Percentiles rank a stretch among this genome's conserved stretches.
These are phyloP conservation scores for Xerocomellus intermedius DNA, from an alignment of 768 basidiomycete genomes.

Conservation along the genomic window DNA sequence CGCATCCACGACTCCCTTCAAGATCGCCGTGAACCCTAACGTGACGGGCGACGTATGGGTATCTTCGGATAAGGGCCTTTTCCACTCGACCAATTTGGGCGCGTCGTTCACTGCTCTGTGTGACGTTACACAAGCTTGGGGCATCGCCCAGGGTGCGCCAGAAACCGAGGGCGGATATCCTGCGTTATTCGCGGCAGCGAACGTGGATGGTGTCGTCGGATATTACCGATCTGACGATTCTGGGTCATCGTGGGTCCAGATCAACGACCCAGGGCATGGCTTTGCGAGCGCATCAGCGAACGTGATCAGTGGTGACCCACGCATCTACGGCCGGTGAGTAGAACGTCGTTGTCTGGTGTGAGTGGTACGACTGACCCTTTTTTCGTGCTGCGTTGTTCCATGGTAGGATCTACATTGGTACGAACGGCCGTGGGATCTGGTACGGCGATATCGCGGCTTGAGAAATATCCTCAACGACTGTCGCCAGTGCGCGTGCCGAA, in stretches of 20 bases:
- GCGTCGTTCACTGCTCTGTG: not conserved
- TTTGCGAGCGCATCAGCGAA: constrained; percentile 52
- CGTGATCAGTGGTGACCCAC: constrained; percentile 40
- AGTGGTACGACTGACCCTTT: not conserved
- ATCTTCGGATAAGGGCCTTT: constrained; percentile 9
- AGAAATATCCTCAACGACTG: not conserved
- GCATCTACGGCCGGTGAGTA: constrained; percentile 14
- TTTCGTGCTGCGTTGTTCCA: not conserved
- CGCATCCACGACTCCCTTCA: constrained; percentile 4
- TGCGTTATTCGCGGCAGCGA: constrained; percentile 6
- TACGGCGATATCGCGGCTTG: constrained; percentile 7
- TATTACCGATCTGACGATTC: constrained; percentile 55
- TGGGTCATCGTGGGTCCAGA: constrained; percentile 54
- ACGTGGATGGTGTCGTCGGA: not conserved
- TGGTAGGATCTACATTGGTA: constrained; percentile 12
- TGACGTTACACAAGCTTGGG: constrained; percentile 6
- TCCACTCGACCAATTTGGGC: not conserved
- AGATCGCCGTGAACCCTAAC: constrained; percentile 7
- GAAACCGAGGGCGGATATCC: not conserved
- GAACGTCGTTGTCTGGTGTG: not conserved
- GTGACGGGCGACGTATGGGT: constrained; percentile 9
- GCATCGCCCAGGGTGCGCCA: constrained; percentile 6
- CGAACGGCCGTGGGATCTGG: constrained; percentile 11
- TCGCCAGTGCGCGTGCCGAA: not conserved
- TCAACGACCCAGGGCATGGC: constrained; percentile 56